Base-by-base conservation (phyloP, 345 rosid species). In the Rhizophora apiculata region DNA sequence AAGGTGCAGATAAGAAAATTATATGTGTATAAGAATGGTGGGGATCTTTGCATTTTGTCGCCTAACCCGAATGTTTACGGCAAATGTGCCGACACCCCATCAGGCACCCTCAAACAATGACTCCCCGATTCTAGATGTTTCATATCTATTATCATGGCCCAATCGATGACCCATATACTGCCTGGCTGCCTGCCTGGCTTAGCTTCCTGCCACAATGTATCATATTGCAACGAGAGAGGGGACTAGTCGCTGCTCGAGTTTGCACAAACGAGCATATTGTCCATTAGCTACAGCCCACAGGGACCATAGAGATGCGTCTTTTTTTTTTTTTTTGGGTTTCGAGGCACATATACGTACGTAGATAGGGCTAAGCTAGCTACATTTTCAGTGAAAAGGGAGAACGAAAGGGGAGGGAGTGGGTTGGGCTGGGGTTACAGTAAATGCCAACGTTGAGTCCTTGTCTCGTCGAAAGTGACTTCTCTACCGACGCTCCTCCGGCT, bases 401-500 rank as follows among this genome's bases (percentile, higher is more conserved):
- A 60, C 37, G 64, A 36, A 64, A 62, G 11, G 43, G 43, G 43
- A 13, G 11, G 43, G 13, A 3, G 11, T 0, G 46, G 15, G 49
- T 13, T 30, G 43, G 27, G 46, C 31, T 15, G 37, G 6, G n/a
- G 31, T 24, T 46, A 18, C 37, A 2, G 19, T 29, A 24, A 56
- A 56, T 53, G 36, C 63, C 34, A n/a, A 19, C 20, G 9, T 30
- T 8, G 46, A 56, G 72, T 67, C 80, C 27, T 22, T 74, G 56
- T 77, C 76, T 54, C 51, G 8, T 61, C 52, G 74, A 81, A 60
- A 57, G 57, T 43, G 81, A 77, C 81, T 30, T 60, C 2, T 65
- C 81, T 34, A 7, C 58, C 69, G 66, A 76, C 63, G 63, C 69
- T 22, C 3, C 29, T 3, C 8, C 6, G 4, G 49, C 43, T 22